A percentile compares a stretch with the other conserved stretches of the same genome.
phyloP scores from a whole-genome alignment of 192 early-diverging fungal species.

The Rhizophagus clarus region DNA sequence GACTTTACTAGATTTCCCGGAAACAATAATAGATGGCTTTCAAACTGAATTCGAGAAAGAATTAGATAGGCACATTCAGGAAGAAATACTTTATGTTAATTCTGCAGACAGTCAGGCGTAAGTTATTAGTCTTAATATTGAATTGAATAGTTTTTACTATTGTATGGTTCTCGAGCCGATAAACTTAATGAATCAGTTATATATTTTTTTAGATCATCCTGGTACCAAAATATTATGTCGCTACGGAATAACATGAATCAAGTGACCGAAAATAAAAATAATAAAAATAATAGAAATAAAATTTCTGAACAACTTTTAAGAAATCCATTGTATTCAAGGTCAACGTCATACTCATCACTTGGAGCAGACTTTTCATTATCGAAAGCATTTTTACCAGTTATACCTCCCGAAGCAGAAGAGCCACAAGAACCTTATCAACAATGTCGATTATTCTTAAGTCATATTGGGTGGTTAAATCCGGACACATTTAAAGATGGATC shows the following conservation, averaged over 20 bases:
- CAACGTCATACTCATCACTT: constrained; percentile 21
- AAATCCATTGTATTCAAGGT: constrained; percentile 18
- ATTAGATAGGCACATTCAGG: constrained; percentile 50
- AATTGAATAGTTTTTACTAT: too few species aligned
- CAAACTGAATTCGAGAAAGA: constrained; percentile 37
- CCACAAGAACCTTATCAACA: constrained; percentile 60
- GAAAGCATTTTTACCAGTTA: constrained; percentile 55
- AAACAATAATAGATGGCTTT: background rate
- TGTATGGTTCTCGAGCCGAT: background rate
- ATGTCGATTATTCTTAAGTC: constrained; percentile 71
- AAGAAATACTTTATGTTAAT: constrained; percentile 47
- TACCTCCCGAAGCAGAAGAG: constrained; percentile 53
- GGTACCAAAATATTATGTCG: constrained; percentile 46
- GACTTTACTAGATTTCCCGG: background rate
- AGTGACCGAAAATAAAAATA: background rate
- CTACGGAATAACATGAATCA: constrained; percentile 42
- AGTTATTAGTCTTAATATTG: background rate
- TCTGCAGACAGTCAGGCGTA: constrained; percentile 44
- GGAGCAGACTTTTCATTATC: constrained; percentile 48
- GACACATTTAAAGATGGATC: constrained; percentile 71
- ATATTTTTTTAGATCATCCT: constrained; percentile 20
- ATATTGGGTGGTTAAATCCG: constrained; percentile 74
- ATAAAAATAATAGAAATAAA: constrained; percentile 33
- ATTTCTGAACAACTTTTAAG: constrained; percentile 9
- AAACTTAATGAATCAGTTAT: background rate